A percentile compares a stretch with the other conserved stretches of the same genome.
phyloP scores from a whole-genome alignment of 768 basidiomycete genomes.

The Rhizopogon roseolus region DNA sequence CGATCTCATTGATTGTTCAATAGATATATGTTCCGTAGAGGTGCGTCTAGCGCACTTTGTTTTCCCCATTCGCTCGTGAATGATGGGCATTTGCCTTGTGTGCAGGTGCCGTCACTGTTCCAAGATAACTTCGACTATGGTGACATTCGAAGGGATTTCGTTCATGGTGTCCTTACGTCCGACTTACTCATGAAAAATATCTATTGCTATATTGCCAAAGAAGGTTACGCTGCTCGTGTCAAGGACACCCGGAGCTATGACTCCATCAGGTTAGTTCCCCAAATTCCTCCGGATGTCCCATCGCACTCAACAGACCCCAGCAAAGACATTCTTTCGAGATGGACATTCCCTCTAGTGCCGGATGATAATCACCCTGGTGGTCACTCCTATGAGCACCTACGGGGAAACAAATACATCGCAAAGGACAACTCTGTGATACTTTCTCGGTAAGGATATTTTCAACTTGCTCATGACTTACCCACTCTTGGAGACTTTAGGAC shows the following conservation, averaged over 20 bases:
- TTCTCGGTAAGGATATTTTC: conserved; percentile 56
- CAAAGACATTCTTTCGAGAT: conserved; percentile 88
- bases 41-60: conserved; percentile 33
- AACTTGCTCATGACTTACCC: neutral
- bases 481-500: conserved; percentile 44
- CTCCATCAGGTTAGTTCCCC: conserved; percentile 63
- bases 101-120: conserved; percentile 88
- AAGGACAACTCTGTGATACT: conserved; percentile 72
- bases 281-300: neutral
- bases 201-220: conserved; percentile 81
- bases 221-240: conserved; percentile 90
- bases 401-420: conserved; percentile 87
- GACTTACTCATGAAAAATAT: conserved; percentile 95
- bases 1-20: conserved; percentile 84
- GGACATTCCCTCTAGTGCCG: conserved; percentile 94
- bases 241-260: conserved; percentile 92
- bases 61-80: neutral
- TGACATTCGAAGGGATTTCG: conserved; percentile 88
- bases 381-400: conserved; percentile 77
- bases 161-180: conserved; percentile 90
- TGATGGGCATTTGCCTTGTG: conserved; percentile 2
- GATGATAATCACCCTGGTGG: conserved; percentile 89
- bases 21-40: conserved; percentile 93
- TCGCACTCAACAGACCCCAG: conserved; percentile 33
- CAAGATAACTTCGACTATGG: conserved; percentile 99